A percentile compares a stretch with the other conserved stretches of the same genome.
Conservation (phyloP, 108 stramenopile genomes). For the Skeletonema grethae region DNA sequence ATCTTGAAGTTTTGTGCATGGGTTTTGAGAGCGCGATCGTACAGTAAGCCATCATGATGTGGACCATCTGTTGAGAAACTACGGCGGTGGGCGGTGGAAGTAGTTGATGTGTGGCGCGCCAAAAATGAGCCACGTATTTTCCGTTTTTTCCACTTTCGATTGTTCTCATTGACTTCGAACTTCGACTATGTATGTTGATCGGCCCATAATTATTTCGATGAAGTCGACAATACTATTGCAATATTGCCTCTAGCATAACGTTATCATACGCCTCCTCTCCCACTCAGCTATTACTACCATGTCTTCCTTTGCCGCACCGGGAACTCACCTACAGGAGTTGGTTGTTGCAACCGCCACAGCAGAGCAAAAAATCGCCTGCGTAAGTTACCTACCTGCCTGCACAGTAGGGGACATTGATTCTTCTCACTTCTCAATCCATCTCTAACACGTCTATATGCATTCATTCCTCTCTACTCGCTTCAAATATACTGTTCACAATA, state of each 20-base stretch:
- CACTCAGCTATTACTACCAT: background rate
- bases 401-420: background rate
- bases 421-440: background rate
- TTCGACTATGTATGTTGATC: too few relatives aligned
- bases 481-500: background rate
- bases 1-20: too few relatives aligned
- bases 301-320: constrained; percentile 10
- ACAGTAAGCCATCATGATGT: too few relatives aligned
- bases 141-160: too few relatives aligned
- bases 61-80: too few relatives aligned
- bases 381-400: constrained; percentile 5
- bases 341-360: constrained; percentile 3
- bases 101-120: constrained; percentile 1
- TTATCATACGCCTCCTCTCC: too few relatives aligned
- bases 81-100: too few relatives aligned
- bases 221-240: too few relatives aligned
- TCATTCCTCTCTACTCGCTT: background rate
- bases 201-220: too few relatives aligned
- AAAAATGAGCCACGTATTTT: background rate
- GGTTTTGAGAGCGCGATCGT: too few relatives aligned
- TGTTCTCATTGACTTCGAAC: too few relatives aligned
- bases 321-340: constrained; percentile 9
- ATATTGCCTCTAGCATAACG: too few relatives aligned
- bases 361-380: constrained; percentile 17
- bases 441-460: background rate